A percentile compares a stretch with the other conserved stretches of the same genome.
Conservation (phyloP, 2,329 filamentous ascomycete genomes). For the Fusarium anthophilum region DNA sequence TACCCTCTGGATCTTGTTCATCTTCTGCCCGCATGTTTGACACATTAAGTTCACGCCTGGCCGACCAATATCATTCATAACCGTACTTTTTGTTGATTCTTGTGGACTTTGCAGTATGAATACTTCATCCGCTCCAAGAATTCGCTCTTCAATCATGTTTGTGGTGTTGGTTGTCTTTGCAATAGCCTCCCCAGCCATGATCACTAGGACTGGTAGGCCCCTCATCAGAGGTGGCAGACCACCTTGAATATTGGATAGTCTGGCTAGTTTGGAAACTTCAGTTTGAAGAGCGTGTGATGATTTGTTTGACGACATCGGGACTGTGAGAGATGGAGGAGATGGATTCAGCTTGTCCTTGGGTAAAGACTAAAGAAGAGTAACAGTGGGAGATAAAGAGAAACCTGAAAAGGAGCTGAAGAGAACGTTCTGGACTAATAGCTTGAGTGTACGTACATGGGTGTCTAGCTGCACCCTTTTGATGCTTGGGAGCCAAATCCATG, state of each 20-base stretch:
- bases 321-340: background rate
- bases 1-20: rapidly evolving
- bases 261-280: slow-evolving; percentile 30
- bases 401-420: rapidly evolving
- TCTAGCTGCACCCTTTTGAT: background rate
- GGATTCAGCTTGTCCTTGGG: rapidly evolving
- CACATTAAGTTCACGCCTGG: slow-evolving; percentile 16
- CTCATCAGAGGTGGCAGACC: slow-evolving; percentile 30
- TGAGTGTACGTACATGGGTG: rapidly evolving
- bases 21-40: background rate
- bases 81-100: rapidly evolving
- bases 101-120: slow-evolving; percentile 1
- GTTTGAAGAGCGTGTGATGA: slow-evolving; percentile 7
- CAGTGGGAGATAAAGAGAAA: too few relatives aligned
- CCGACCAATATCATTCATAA: background rate
- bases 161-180: slow-evolving; percentile 15
- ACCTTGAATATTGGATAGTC: slow-evolving; percentile 31
- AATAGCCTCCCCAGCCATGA: slow-evolving; percentile 29
- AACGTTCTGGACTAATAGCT: background rate
- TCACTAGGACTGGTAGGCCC: slow-evolving; percentile 27
- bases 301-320: background rate
- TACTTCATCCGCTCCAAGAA: slow-evolving; percentile 19
- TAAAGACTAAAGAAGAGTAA: background rate
- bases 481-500: background rate
- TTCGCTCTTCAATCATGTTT: slow-evolving; percentile 29